These are phyloP conservation scores for Fusarium sp. DNA, from an alignment of 2,329 filamentous ascomycete genomes.

Conservation along the genomic window DNA sequence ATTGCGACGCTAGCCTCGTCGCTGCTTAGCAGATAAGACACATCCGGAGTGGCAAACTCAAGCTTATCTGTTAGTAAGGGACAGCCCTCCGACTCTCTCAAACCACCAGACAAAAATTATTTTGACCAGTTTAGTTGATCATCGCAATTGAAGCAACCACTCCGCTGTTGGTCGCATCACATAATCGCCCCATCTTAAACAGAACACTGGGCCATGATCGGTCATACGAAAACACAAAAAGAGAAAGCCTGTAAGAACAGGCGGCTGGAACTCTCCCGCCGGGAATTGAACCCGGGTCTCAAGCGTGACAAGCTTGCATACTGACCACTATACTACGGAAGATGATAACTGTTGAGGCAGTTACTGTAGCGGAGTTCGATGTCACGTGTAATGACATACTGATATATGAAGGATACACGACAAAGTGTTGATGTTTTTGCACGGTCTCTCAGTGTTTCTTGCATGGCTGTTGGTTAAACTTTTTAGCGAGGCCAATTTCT, in stretches of 20 bases:
- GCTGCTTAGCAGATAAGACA: neutral
- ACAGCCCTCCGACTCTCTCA: neutral
- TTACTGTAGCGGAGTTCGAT: conserved; percentile 30
- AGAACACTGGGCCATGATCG: neutral
- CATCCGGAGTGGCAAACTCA: fast-evolving
- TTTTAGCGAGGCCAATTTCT: neutral
- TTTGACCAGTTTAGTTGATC: neutral
- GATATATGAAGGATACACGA: neutral
- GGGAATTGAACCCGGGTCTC: conserved; percentile 34
- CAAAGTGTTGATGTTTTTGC: neutral
- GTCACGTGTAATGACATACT: neutral
- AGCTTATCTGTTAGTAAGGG: neutral
- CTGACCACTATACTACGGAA: conserved; percentile 37
- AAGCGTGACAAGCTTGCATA: conserved; percentile 34
- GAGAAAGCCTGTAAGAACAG: neutral
- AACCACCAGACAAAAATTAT: neutral
- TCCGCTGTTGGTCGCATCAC: neutral
- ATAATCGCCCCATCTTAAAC: neutral
- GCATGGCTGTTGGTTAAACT: neutral
- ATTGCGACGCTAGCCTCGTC: neutral
- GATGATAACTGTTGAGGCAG: conserved; percentile 25
- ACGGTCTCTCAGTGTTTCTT: neutral
- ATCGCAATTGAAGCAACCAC: neutral
- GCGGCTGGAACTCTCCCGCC: conserved; percentile 31
- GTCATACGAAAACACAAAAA: fast-evolving